Base-by-base conservation (phyloP, 805 yeast genomes). In the Lipomyces spencermartinsiae region DNA sequence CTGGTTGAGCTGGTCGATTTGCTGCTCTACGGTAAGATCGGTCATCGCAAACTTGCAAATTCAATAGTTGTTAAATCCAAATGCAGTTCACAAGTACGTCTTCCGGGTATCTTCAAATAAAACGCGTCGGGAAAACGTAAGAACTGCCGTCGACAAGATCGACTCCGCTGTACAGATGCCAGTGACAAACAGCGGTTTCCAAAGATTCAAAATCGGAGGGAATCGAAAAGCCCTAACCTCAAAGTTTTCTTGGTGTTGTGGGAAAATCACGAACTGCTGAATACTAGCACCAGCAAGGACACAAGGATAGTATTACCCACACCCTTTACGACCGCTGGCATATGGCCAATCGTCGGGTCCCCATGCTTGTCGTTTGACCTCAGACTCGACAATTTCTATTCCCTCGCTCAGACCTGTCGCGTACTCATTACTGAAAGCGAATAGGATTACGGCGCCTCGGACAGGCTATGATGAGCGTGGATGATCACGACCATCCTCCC, bases 1-100 rank as follows among this genome's bases (percentile, higher is more conserved):
- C 34, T 76, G 76, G 58, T 78, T 76, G 55, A 80, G 75, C 72
- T 79, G 80, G 53, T 74, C 76, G 25, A 80, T 64, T 67, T 76
- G 78, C 54, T 73, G 74, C 55, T 70, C 75, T 19, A 65, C 68
- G 35, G 67, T 55, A 49, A 66, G 69, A 53, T 66, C 66, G 8
- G 49, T 9, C 49, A 43, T 43, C 22, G 2, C 49, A n/a, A 43
- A 43, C 49, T 43, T 43, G n/a, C 49, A 43, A 19, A 43, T 43
- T 43, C n/a, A 43, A 43, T 43, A 43, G 43, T 14, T 16, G 10
- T 4, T n/a, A 9, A 43, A 1, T 7, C 49, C 14, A 8, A 43
- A 14, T 16, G n/a, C n/a, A 43, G 25, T n/a, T 19, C 49, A n/a
- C 49, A 43, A 43, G 22, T 16, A 9, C 43, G 29, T 25, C 29